Evolutionary conservation across 306 rosid species (phyloP), one percentile per base, ranked within the genome.

Genomic region (Prunus padus): DNA sequence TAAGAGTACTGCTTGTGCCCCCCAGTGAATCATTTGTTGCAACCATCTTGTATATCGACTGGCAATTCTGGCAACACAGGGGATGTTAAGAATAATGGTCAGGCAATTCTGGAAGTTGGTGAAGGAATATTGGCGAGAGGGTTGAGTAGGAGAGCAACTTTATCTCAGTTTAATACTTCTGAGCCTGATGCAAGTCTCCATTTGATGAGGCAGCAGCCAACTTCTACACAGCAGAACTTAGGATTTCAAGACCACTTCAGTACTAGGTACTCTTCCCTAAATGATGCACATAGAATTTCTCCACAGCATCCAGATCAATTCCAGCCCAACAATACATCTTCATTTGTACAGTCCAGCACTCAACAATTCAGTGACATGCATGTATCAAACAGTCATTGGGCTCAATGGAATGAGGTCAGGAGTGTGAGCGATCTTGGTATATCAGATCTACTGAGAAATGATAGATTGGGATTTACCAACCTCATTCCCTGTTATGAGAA

Each of bases 401-500:
- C 2, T 8, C 68, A 45, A 26, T 73, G 69, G 69, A 73, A 25
- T 45, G 67, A 68, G 44, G 28, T 73, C 30, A 44, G 61, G 40
- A 60, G 46, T 59, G 59, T 65, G 10, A 26, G 28, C 0, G 59
- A 72, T 45, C 42, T 25, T 59, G 69, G 31, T 60, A 60, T 60
- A 26, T 60, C 69, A 45, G 68, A 73, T 45, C 20, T 73, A 20
- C 59, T 73, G 46, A 60, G 67, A 60, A 73, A 45, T 28, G 46
- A 60, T 20, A 45, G 31, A 60, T 30, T 60, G 59, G 77, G 59
- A 26, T 73, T 25, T 61, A 60, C 46, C 77, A 60, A 60, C 14
- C 50, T 60, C 30, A 11, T 73, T 73, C 46, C 77, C 13, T 73
- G 55, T 59, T 73, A 73, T 44, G 77, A 60, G 14, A 65, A 73